Base-by-base conservation (phyloP, 805 yeast species). In the Ogataea ganodermae region DNA sequence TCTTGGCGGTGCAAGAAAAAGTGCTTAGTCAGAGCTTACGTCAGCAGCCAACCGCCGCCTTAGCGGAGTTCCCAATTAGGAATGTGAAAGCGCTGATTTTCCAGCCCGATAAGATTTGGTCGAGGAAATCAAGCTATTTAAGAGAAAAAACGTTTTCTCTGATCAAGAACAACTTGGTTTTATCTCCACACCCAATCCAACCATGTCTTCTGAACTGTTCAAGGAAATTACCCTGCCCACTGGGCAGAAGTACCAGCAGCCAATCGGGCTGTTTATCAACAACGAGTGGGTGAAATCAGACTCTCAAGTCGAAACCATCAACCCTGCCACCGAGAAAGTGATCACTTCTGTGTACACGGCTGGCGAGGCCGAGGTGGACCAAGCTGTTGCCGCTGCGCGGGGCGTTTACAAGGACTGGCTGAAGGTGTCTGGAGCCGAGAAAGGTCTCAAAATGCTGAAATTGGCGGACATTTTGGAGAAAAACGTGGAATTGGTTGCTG, bases 211-310 rank as follows among this genome's bases (percentile, higher is more conserved):
- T 14, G 39, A 35, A 17, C 35, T 58, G 20, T 56, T 40, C 48
- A 24, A 48, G 12, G 55, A 59, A 31, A 43, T 66, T 31, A 49
- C 50, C 2, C 45, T 66, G 23, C 83, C 85, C 17, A 74, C 72
- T 33, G 84, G 84, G 42, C 57, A 62, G 40, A 72, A 70, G 41
- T 77, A 69, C 62, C 55, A 64, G 21, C 85, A 80, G 57, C 88
- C 86, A 31, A 50, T 80, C n/a, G 89, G 88, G 6, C 68, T 82
- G 51, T 83, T 79, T 63, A 79, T 80, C 59, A 73, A 79, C 64
- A 80, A 80, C 55, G 78, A 79, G 60, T 79, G 75, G 63, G 68
- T 71, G 28, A 55, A 62, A 24, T 64, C 79, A 6, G 71, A 70
- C 31, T 61, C 67, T 24, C 65, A 61, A 23, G 64, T 78, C 22